These are phyloP conservation scores for Penicillium daleae DNA, from an alignment of 495 filamentous ascomycete species.

Conservation along the genomic window DNA sequence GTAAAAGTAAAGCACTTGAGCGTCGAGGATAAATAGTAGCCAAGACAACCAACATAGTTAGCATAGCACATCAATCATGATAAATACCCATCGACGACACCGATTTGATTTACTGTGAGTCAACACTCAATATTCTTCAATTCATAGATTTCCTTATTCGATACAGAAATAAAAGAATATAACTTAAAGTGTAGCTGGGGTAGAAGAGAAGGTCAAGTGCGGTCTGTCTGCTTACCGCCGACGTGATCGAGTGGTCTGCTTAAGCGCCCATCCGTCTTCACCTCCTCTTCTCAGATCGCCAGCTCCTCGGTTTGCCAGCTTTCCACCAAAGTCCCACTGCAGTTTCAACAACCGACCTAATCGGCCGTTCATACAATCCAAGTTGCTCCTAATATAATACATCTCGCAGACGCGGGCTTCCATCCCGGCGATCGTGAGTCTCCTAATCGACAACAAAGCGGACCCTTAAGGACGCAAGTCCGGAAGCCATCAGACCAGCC, in stretches of 20 bases:
- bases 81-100: background rate
- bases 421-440: conserved; percentile 17
- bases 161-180: background rate
- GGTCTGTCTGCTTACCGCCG: conserved; percentile 20
- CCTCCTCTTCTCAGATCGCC: conserved; percentile 15
- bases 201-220: background rate
- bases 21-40: background rate
- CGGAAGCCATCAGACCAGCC: conserved; percentile 35
- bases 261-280: conserved; percentile 27
- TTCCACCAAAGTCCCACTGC: background rate
- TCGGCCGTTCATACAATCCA: background rate
- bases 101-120: no score
- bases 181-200: background rate
- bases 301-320: background rate
- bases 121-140: no score
- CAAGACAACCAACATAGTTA: background rate
- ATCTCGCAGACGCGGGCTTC: conserved; percentile 1
- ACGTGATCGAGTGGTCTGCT: conserved; percentile 22
- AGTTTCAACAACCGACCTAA: background rate
- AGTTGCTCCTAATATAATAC: background rate
- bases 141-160: no score
- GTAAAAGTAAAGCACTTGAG: conserved; percentile 40
- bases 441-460: conserved; percentile 38
- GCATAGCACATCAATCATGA: background rate
- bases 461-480: conserved; percentile 27